These are phyloP conservation scores for Diplodia intermedia DNA, from an alignment of 2,329 filamentous ascomycete species.

Conservation along the genomic window DNA sequence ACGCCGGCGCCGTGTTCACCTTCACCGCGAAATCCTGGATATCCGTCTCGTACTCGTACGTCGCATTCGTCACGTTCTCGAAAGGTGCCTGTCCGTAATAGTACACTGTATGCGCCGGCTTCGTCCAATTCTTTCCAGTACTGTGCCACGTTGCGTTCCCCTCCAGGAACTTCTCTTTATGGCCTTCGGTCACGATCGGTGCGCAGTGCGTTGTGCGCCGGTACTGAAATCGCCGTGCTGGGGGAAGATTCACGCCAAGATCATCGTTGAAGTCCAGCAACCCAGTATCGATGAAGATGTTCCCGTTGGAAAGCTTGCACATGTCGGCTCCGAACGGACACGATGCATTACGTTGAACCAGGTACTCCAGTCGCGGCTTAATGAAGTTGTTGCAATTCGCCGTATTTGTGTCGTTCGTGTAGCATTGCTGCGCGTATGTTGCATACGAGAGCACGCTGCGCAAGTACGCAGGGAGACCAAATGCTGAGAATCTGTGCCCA, in stretches of 20 bases:
- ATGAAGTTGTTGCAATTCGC: neutral
- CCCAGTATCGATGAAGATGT: constrained; percentile 4
- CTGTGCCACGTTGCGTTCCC: neutral
- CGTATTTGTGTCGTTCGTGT: constrained; percentile 3
- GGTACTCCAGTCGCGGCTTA: neutral
- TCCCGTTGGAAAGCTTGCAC: neutral
- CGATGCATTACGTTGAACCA: neutral
- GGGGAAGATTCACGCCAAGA: neutral
- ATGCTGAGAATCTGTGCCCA: neutral
- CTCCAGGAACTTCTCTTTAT: neutral
- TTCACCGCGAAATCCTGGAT: neutral
- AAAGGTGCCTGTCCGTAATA: constrained; percentile 25
- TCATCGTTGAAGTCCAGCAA: neutral
- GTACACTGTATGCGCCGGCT: neutral
- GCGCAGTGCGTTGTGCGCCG: neutral
- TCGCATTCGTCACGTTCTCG: neutral
- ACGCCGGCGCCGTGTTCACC: neutral
- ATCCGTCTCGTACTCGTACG: neutral
- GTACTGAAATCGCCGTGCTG: neutral
- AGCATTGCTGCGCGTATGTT: constrained; percentile 20
- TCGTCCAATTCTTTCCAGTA: neutral
- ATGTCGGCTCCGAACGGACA: neutral
- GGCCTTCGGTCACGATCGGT: neutral
- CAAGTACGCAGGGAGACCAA: neutral
- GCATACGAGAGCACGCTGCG: neutral